phyloP scores from a whole-genome alignment of 208 protist species.

The Crithidia acanthocephali region DNA sequence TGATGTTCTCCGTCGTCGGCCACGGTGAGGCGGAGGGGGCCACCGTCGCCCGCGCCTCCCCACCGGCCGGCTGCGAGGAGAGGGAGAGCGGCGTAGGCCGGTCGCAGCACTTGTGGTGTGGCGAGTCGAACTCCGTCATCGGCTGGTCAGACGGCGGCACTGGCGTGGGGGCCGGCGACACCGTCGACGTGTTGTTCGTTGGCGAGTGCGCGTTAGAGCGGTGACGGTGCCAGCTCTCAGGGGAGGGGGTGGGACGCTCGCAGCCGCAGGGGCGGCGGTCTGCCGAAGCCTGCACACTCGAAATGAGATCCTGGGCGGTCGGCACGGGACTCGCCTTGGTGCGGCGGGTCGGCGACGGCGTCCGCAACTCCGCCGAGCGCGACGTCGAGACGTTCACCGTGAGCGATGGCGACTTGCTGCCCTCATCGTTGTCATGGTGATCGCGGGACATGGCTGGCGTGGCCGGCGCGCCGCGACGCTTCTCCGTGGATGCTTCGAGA shows the following conservation, averaged over 20 bases:
- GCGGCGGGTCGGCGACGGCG: conserved; percentile 18
- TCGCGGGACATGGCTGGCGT: conserved; percentile 23
- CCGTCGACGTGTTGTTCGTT: neutral
- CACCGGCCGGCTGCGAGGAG: conserved; percentile 29
- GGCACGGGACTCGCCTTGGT: conserved; percentile 25
- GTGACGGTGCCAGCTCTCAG: conserved; percentile 6
- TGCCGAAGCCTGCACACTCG: conserved; percentile 39
- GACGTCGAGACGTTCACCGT: neutral
- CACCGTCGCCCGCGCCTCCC: conserved; percentile 18
- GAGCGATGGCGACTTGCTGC: neutral
- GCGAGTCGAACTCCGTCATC: conserved; percentile 27
- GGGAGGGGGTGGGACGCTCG: conserved; percentile 29
- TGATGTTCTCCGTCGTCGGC: conserved; percentile 49
- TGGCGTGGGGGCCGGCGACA: conserved; percentile 16
- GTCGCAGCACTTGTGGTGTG: conserved; percentile 27
- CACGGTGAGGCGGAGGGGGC: conserved; percentile 39
- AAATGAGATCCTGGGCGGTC: conserved; percentile 34
- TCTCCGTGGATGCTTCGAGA: conserved; percentile 30
- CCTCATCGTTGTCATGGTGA: neutral
- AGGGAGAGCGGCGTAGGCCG: conserved; percentile 36
- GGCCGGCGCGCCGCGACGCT: conserved; percentile 25
- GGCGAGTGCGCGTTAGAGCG: neutral
- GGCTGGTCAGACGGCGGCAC: conserved; percentile 8
- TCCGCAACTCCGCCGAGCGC: conserved; percentile 10
- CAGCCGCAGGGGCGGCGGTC: conserved; percentile 39